Conservation (phyloP, 202 grass and related monocot species). For the Dendrocalamus latiflorus region DNA sequence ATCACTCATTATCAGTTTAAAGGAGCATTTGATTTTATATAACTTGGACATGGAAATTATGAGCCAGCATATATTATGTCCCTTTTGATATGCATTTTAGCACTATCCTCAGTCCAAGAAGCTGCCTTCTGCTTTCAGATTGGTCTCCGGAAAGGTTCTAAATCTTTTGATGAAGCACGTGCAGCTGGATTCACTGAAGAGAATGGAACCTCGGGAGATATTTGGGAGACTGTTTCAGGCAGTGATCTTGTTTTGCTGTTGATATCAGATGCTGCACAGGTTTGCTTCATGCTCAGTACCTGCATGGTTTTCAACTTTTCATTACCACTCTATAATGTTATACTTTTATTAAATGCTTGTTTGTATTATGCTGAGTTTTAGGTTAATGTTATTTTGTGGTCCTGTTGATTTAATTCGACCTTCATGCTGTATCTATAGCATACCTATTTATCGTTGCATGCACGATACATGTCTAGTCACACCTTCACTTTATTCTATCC, state of each 20-base stretch:
- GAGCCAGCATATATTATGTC: neutral
- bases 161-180: slow-evolving; percentile 82
- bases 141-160: slow-evolving; percentile 86
- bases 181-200: slow-evolving; percentile 85
- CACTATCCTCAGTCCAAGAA: neutral
- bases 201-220: slow-evolving; percentile 76
- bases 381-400: neutral
- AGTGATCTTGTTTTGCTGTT: slow-evolving; percentile 85
- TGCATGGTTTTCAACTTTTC: neutral
- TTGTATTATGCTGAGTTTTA: neutral
- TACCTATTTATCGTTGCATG: neutral
- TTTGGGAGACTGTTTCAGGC: slow-evolving; percentile 82
- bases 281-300: slow-evolving; percentile 1
- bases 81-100: neutral
- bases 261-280: slow-evolving; percentile 95
- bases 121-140: slow-evolving; percentile 49
- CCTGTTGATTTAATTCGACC: neutral
- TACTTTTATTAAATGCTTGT: neutral
- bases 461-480: neutral
- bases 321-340: neutral
- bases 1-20: neutral
- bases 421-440: neutral
- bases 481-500: neutral
- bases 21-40: neutral
- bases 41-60: slow-evolving; percentile 5